phyloP scores from a whole-genome alignment of 495 filamentous ascomycete species.

The Xeromyces bisporus region DNA sequence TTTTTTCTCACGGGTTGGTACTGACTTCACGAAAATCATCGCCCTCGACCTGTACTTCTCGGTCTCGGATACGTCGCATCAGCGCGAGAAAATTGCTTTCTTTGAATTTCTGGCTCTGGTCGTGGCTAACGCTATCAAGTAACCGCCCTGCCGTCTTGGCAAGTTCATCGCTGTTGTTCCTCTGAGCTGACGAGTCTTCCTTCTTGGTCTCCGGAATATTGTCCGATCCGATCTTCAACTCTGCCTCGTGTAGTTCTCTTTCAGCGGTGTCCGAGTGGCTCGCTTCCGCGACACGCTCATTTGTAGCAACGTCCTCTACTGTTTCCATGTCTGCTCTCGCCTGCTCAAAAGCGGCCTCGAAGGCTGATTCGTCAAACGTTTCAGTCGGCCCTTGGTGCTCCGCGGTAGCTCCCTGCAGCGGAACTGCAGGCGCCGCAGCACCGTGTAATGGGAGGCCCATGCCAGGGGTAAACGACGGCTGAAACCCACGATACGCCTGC shows the following conservation, averaged over 20 bases:
- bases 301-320: constrained; percentile 8
- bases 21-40: constrained; percentile 40
- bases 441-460: constrained; percentile 14
- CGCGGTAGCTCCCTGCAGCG: constrained; percentile 10
- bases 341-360: constrained; percentile 44
- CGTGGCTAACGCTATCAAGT: constrained; percentile 49
- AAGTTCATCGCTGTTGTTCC: constrained; percentile 45
- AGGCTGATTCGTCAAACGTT: constrained; percentile 43
- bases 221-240: constrained; percentile 36
- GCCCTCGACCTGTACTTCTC: constrained; percentile 35
- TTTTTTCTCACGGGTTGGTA: constrained; percentile 29
- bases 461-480: constrained; percentile 16
- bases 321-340: constrained; percentile 23
- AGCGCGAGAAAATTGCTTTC: constrained; percentile 61
- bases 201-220: constrained; percentile 21
- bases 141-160: constrained; percentile 54
- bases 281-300: constrained; percentile 2
- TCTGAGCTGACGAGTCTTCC: constrained; percentile 8
- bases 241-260: constrained; percentile 7
- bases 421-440: constrained; percentile 9
- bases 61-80: constrained; percentile 49
- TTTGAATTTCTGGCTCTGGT: constrained; percentile 56
- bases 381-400: constrained; percentile 10
- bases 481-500: constrained; percentile 13
- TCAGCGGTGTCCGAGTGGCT: not conserved